Conservation (phyloP, 192 early-diverging fungal species). For the Tieghemiomyces parasiticus region DNA sequence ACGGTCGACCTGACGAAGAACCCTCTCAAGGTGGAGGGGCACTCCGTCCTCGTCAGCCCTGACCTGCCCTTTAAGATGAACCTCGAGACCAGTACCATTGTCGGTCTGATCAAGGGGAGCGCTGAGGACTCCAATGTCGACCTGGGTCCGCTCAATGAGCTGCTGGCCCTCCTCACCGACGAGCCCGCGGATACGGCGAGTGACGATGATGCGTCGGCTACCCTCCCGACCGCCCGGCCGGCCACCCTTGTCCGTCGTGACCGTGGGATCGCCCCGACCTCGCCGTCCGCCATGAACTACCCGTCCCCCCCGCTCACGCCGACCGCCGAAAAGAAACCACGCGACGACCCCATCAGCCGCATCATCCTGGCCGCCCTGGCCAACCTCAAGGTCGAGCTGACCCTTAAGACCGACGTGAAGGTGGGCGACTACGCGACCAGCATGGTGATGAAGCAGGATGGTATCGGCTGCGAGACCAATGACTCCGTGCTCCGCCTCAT, state of each 20-base stretch:
- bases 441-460: slow-evolving; percentile 21
- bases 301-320: not conserved
- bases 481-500: slow-evolving; percentile 28
- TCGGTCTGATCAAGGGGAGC: slow-evolving; percentile 27
- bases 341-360: not conserved
- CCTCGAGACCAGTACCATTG: slow-evolving; percentile 29
- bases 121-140: slow-evolving; percentile 27
- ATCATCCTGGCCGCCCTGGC: slow-evolving; percentile 26
- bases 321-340: not conserved
- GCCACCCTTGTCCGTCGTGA: too few relatives aligned
- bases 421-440: slow-evolving; percentile 32
- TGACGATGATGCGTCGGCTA: not conserved
- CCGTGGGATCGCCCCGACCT: too few relatives aligned
- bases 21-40: slow-evolving; percentile 25
- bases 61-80: slow-evolving; percentile 29
- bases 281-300: too few relatives aligned
- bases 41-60: slow-evolving; percentile 18
- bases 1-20: slow-evolving; percentile 24
- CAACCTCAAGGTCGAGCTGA: slow-evolving; percentile 28
- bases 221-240: not conserved
- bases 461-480: slow-evolving; percentile 25
- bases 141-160: slow-evolving; percentile 24
- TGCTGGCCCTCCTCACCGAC: slow-evolving; percentile 18
- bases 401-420: slow-evolving; percentile 22
- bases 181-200: not conserved